These are phyloP conservation scores for Ciborinia camelliae DNA, from an alignment of 2,329 filamentous ascomycete genomes.

Conservation along the genomic window DNA sequence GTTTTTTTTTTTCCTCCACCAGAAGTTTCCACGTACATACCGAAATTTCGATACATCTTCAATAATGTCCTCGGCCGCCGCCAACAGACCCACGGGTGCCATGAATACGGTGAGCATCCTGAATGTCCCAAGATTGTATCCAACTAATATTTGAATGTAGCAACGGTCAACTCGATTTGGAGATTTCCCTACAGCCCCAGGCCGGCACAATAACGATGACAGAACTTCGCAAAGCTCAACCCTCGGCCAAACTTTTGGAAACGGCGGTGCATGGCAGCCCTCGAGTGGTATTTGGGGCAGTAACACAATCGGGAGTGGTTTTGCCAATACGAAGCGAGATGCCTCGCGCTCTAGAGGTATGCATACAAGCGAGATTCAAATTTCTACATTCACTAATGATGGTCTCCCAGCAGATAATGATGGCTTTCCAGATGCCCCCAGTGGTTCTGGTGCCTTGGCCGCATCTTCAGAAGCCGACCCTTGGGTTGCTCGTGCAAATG, in stretches of 20 bases:
- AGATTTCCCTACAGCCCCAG: slow-evolving; percentile 40
- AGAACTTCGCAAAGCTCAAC: slow-evolving; percentile 40
- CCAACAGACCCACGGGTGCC: slow-evolving; percentile 36
- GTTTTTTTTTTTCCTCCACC: slow-evolving; percentile 21
- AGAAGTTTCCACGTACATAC: slow-evolving; percentile 22
- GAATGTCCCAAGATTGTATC: slow-evolving; percentile 33
- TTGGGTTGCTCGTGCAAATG: slow-evolving; percentile 51
- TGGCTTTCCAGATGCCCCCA: slow-evolving; percentile 50
- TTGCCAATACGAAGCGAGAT: slow-evolving; percentile 47
- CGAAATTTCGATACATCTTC: slow-evolving; percentile 37
- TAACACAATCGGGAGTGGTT: slow-evolving; percentile 44
- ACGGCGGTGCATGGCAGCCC: slow-evolving; percentile 39
- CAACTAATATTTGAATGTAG: slow-evolving; percentile 31
- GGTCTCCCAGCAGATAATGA: slow-evolving; percentile 40
- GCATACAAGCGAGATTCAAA: slow-evolving; percentile 28
- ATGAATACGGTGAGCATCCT: slow-evolving; percentile 43
- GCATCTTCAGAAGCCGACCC: slow-evolving; percentile 65
- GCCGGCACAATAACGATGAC: slow-evolving; percentile 35
- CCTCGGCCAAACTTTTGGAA: slow-evolving; percentile 44
- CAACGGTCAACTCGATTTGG: slow-evolving; percentile 38
- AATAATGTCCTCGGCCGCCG: slow-evolving; percentile 37
- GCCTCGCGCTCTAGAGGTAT: slow-evolving; percentile 48
- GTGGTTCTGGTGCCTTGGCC: slow-evolving; percentile 67
- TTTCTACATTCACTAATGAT: slow-evolving; percentile 28
- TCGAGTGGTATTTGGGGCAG: slow-evolving; percentile 52